A percentile compares a stretch with the other conserved stretches of the same genome.
Conservation (phyloP, 2,329 filamentous ascomycete genomes). For the Fusarium dimerum region DNA sequence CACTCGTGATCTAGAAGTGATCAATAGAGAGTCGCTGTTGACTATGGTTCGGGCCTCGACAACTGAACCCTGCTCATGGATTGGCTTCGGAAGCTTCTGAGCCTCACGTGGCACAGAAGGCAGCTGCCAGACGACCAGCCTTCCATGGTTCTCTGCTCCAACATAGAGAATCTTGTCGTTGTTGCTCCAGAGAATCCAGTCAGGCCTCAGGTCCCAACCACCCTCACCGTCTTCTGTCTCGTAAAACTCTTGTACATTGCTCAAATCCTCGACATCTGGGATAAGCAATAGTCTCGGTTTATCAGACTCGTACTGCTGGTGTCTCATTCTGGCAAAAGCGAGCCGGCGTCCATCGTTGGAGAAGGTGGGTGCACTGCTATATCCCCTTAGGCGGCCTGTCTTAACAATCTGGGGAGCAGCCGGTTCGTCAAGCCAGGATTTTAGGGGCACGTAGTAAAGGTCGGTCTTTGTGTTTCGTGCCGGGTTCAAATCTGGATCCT, state of each 20-base stretch:
- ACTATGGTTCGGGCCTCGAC: slow-evolving; percentile 54
- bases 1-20: slow-evolving; percentile 68
- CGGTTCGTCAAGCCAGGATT: slow-evolving; percentile 59
- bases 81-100: slow-evolving; percentile 46
- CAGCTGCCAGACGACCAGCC: slow-evolving; percentile 61
- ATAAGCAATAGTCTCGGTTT: slow-evolving; percentile 64
- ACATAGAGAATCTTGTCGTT: slow-evolving; percentile 68
- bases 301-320: slow-evolving; percentile 78
- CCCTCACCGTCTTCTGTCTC: slow-evolving; percentile 63
- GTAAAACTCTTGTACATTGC: slow-evolving; percentile 63
- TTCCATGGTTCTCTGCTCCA: slow-evolving; percentile 71
- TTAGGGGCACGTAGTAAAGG: slow-evolving; percentile 71
- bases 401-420: slow-evolving; percentile 50
- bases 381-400: slow-evolving; percentile 62
- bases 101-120: slow-evolving; percentile 55
- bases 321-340: slow-evolving; percentile 78
- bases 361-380: slow-evolving; percentile 68
- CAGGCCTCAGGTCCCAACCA: slow-evolving; percentile 60
- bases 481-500: slow-evolving; percentile 69
- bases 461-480: slow-evolving; percentile 81
- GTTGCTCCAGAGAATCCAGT: slow-evolving; percentile 56
- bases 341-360: slow-evolving; percentile 70
- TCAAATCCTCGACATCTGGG: slow-evolving; percentile 58
- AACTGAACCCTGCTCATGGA: slow-evolving; percentile 58
- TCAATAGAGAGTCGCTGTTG: slow-evolving; percentile 53